These are phyloP conservation scores for Blepharisma undulans DNA, from an alignment of 169 alveolate genomes.

Conservation along the genomic window DNA sequence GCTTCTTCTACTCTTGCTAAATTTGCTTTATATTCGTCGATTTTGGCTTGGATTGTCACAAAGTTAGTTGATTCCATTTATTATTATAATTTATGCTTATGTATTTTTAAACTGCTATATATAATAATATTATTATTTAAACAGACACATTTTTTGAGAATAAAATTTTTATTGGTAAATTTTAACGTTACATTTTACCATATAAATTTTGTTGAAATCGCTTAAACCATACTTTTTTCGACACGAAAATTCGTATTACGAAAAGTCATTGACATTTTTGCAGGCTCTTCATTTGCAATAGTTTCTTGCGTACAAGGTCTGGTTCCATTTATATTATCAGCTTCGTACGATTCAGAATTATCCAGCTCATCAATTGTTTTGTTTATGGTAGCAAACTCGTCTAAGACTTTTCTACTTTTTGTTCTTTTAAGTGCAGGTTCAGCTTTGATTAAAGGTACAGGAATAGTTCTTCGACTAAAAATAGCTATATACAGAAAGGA, in stretches of 20 bases:
- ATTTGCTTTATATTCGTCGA: not conserved
- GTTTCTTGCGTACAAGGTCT: not conserved
- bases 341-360: not conserved
- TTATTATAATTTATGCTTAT: too few species aligned
- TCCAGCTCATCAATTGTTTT: not conserved
- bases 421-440: not conserved
- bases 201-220: not conserved
- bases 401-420: not conserved
- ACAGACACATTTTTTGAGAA: not conserved
- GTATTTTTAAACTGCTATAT: too few species aligned
- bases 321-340: not conserved
- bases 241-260: not conserved
- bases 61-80: not conserved
- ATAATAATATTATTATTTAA: too few species aligned
- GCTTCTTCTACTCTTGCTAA: not conserved
- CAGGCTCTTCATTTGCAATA: not conserved
- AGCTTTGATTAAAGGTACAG: not conserved
- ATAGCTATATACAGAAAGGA: not conserved
- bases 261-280: not conserved
- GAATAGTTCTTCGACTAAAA: not conserved
- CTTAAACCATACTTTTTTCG: not conserved
- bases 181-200: not conserved
- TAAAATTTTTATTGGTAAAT: not conserved
- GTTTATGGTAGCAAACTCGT: not conserved
- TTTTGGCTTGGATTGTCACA: not conserved